Evolutionary conservation across 805 yeast species (phyloP).

Genomic region (Ogataea ganodermae): DNA sequence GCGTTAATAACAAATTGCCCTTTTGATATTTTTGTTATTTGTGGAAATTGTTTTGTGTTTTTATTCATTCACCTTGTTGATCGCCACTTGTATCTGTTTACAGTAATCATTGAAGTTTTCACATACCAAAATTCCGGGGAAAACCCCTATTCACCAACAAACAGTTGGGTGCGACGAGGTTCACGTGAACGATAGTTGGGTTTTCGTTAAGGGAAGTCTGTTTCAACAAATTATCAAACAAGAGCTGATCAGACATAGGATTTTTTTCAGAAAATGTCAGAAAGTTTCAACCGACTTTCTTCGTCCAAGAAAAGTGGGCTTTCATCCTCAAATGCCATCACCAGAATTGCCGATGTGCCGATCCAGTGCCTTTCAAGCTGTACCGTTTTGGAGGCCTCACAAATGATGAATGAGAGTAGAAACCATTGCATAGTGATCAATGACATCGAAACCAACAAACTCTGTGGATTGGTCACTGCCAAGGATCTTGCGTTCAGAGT

Average conservation of each 20-base stretch:
- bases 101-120: too few species aligned
- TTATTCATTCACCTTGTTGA: too few species aligned
- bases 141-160: too few species aligned
- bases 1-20: background rate
- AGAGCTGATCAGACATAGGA: too few species aligned
- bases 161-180: too few species aligned
- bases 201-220: too few species aligned
- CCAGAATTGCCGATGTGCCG: constrained; percentile 39
- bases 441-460: constrained; percentile 27
- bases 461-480: constrained; percentile 46
- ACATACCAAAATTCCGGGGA: too few species aligned
- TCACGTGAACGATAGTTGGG: too few species aligned
- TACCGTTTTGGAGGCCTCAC: constrained; percentile 36
- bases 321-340: constrained; percentile 20
- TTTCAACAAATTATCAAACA: too few species aligned
- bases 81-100: too few species aligned
- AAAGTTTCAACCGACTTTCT: constrained; percentile 9
- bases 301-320: constrained; percentile 5
- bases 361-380: constrained; percentile 38
- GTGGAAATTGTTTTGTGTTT: background rate
- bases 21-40: background rate
- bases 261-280: constrained; percentile 1
- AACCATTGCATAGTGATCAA: constrained; percentile 45
- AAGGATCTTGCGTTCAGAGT: constrained; percentile 49
- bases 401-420: constrained; percentile 40